Evolutionary conservation across 192 early-diverging fungal genomes (phyloP).

Genomic region (Chytriomyces confervae): DNA sequence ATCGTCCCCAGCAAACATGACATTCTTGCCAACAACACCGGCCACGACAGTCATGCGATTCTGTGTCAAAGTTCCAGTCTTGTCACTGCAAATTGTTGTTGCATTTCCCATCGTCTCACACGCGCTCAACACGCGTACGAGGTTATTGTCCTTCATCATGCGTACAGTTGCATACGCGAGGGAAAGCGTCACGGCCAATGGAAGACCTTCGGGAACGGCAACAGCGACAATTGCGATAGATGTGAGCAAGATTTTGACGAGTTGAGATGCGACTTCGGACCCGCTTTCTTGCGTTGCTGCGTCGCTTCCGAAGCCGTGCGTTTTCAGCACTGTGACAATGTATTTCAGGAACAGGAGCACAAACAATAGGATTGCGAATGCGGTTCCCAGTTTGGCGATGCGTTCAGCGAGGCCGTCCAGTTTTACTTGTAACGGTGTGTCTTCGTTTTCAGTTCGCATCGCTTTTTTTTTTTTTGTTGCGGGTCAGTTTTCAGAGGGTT

Average conservation of each 20-base stretch:
- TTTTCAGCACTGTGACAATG: conserved; percentile 58
- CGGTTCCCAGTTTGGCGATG: conserved; percentile 94
- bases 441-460: conserved; percentile 79
- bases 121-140: conserved; percentile 92
- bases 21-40: conserved; percentile 75
- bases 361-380: conserved; percentile 86
- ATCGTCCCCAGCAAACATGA: conserved; percentile 61
- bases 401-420: conserved; percentile 86
- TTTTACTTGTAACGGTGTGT: conserved; percentile 93
- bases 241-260: conserved; percentile 77
- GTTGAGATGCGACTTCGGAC: conserved; percentile 24
- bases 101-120: conserved; percentile 99
- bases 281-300: conserved; percentile 25
- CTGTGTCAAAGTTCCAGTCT: conserved; percentile 97
- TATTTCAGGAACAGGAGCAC: conserved; percentile 85
- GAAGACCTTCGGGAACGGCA: conserved; percentile 98
- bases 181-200: conserved; percentile 94
- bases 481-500: neutral
- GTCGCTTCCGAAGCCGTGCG: conserved; percentile 29
- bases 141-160: conserved; percentile 97
- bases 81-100: conserved; percentile 98
- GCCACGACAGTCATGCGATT: conserved; percentile 97
- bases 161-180: conserved; percentile 91
- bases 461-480: neutral
- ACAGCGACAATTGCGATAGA: conserved; percentile 95